These are phyloP conservation scores for Tephrocybe rancida DNA, from an alignment of 768 basidiomycete genomes.

Conservation along the genomic window DNA sequence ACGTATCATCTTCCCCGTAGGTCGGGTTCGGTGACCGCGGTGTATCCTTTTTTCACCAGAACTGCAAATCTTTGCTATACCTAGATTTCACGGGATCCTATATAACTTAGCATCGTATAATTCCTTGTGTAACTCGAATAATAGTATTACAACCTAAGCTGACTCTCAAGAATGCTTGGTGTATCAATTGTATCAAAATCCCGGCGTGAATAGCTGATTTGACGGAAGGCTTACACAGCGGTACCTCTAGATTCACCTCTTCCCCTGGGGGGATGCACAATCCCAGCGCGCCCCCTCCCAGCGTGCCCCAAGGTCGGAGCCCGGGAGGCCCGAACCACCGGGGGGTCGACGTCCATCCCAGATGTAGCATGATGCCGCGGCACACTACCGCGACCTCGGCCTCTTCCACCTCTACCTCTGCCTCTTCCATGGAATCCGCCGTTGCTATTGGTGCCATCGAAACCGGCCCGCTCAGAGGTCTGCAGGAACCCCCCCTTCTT, in stretches of 20 bases:
- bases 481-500: slow-evolving; percentile 53
- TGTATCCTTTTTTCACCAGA: too few relatives aligned
- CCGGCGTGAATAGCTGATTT: too few relatives aligned
- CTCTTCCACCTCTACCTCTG: slow-evolving; percentile 22
- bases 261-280: slow-evolving; percentile 9
- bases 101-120: too few relatives aligned
- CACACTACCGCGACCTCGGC: slow-evolving; percentile 21
- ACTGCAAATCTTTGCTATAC: too few relatives aligned
- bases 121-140: too few relatives aligned
- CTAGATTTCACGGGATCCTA: too few relatives aligned
- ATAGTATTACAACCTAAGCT: too few relatives aligned
- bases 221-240: too few relatives aligned
- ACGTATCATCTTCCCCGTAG: too few relatives aligned
- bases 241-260: not conserved
- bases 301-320: slow-evolving; percentile 8
- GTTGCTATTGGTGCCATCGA: not conserved
- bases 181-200: too few relatives aligned
- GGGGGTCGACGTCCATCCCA: slow-evolving; percentile 18
- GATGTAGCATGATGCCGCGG: slow-evolving; percentile 5
- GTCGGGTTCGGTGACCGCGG: too few relatives aligned
- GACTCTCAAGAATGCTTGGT: too few relatives aligned
- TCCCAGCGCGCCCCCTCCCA: slow-evolving; percentile 20
- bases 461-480: slow-evolving; percentile 21
- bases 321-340: not conserved
- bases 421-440: slow-evolving; percentile 16